phyloP scores from a whole-genome alignment of 208 protist species.

The Leishmania amazonensis region DNA sequence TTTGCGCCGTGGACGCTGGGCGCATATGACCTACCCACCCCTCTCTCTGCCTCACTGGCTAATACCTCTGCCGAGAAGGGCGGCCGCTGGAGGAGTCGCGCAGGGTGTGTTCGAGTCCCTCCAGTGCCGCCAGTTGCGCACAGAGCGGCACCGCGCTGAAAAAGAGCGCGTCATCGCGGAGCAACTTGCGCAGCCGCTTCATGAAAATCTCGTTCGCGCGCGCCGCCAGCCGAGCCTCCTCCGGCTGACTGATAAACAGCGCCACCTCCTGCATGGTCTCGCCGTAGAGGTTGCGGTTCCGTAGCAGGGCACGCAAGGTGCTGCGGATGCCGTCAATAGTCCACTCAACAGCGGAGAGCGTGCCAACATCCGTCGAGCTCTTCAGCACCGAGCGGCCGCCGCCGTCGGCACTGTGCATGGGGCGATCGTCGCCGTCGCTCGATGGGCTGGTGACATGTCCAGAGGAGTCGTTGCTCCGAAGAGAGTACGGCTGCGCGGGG shows the following conservation, averaged over 20 bases:
- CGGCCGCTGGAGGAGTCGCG: background rate
- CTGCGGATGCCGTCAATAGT: constrained; percentile 49
- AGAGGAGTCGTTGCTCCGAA: background rate
- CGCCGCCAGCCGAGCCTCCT: constrained; percentile 51
- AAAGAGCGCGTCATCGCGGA: constrained; percentile 57
- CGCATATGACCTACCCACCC: background rate
- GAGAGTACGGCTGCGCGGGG: background rate
- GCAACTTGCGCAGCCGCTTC: constrained; percentile 44
- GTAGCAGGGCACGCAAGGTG: constrained; percentile 47
- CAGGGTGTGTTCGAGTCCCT: constrained; percentile 39
- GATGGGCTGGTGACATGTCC: background rate
- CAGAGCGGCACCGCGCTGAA: constrained; percentile 61
- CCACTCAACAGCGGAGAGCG: constrained; percentile 43
- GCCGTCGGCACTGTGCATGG: background rate
- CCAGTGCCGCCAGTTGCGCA: constrained; percentile 69
- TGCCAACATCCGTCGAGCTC: background rate
- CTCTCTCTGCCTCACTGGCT: background rate
- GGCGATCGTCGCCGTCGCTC: background rate
- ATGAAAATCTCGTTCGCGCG: constrained; percentile 69
- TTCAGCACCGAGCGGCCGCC: background rate
- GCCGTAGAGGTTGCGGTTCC: constrained; percentile 38
- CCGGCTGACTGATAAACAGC: constrained; percentile 48
- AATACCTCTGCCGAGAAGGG: background rate
- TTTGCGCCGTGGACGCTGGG: background rate
- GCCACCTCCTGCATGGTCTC: constrained; percentile 59